Evolutionary conservation across 495 filamentous ascomycete species (phyloP), one percentile per base, ranked within the genome.

Genomic region (Penicillium canescens): DNA sequence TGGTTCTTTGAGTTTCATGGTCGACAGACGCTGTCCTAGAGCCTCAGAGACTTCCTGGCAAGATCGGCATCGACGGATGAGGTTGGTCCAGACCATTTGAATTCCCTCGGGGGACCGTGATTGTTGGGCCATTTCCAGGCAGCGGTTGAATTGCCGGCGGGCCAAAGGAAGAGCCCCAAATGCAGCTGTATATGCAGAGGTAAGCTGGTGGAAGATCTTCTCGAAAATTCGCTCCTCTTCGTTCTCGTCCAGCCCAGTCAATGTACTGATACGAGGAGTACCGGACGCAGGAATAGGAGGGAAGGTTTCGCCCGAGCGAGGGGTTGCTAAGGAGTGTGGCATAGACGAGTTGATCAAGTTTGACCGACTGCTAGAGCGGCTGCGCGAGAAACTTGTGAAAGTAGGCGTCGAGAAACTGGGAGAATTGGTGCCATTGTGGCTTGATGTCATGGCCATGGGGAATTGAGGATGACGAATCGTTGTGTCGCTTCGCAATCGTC

Each of bases 141-240:
- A 77, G 20, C 75, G 71, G 24, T 68, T 63, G 54, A 95, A 86
- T 37, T 89, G 83, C 18, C 74, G 73, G 37, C 82, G 82, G 40
- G 90, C 82, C 36, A 73, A 69, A 1, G 88, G 89, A 23, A 94
- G 69, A 5, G 82, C 81, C 7, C 81, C 81, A 50, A 88, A 80
- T 39, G 87, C 83, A 36, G 85, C 68, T 11, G 86, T 86, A 43
- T 86, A 83, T 1, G 89, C 85, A 39, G 78, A 78, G 14, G 82
- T 81, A 16, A 96, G 79, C 39, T 85, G 84, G 40, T 87, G 62
- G 72, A 86, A 94, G 37, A 96, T 89, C 58, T 74, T 83, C 49
- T 94, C 90, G 60, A 96, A 96, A 3, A 84, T 77, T 21, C 83
- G 81, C 59, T 93, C 90, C 57, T 91, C 87, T 45, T 89, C 86